Base-by-base conservation (phyloP, 805 yeast species). In the Grigorovia jiainica region DNA sequence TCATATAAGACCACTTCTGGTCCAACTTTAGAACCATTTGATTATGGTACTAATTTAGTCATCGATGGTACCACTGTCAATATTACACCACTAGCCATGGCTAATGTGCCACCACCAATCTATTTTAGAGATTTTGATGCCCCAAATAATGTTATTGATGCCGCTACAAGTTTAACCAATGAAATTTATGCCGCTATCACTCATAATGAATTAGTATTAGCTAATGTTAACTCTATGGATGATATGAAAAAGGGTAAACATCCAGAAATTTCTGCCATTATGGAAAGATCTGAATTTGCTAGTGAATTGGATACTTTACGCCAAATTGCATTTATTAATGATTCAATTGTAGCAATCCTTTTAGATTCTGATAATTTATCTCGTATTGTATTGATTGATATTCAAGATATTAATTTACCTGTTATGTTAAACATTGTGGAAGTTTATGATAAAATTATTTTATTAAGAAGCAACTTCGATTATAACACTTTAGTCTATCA, bases 41-140 rank as follows among this genome's bases (percentile, higher is more conserved):
- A 87, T 58, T 55, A 73, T 21, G 97, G 98, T 38, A 77, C 83
- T 70, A 75, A 78, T 8, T 64, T 83, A 17, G 96, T 90, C 0
- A 68, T 82, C 29, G 97, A 92, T 64, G 96, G 96, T 2, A 52
- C 60, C 1, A 69, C 72, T 10, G 74, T 81, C 11, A 75, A 78
- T 49, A 64, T 87, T 18, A 90, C 98, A 0, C 97, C 97, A 0
- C 68, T 92, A 30, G 72, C 82, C 1, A 57, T 79, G 24, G 95
- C 95, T 2, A 87, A 80, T 57, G 90, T 87, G 9, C 99, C 99
- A 3, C 99, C 99, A 1, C 99, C 99, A 34, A 77, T 86, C 57
- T 73, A 85, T 19, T 81, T 72, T 55, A 72, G 94, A 44, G 84
- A 79, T 38, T 61, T 86, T 39, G 75, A 71, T 8, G 64, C 78